Conservation (phyloP, 306 rosid species). For the Malus sieversii region DNA sequence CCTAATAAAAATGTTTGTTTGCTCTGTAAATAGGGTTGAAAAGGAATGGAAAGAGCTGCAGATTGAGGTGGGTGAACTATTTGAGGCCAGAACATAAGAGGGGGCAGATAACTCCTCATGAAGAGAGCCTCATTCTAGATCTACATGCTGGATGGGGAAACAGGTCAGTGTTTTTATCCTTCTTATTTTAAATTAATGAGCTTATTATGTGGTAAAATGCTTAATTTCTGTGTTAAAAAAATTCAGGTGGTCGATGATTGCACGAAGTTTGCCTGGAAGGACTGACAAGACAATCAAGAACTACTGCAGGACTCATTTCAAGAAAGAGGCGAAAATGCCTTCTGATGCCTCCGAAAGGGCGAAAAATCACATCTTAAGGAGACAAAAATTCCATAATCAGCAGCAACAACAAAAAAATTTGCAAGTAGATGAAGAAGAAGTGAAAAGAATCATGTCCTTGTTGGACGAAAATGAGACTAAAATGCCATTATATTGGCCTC, state of each 20-base stretch:
- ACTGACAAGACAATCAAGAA: slow-evolving; percentile 91
- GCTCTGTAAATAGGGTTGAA: slow-evolving; percentile 48
- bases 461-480: slow-evolving; percentile 44
- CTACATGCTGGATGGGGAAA: slow-evolving; percentile 93
- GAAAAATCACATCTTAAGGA: slow-evolving; percentile 45
- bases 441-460: slow-evolving; percentile 49
- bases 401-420: slow-evolving; percentile 32
- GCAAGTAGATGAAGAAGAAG: slow-evolving; percentile 41
- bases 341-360: slow-evolving; percentile 45
- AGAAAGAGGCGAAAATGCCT: slow-evolving; percentile 56
- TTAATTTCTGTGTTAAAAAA: not conserved
- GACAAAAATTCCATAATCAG: slow-evolving; percentile 55
- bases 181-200: not conserved
- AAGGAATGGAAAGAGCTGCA: slow-evolving; percentile 95
- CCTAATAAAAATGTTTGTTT: not conserved
- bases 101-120: slow-evolving; percentile 91
- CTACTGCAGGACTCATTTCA: slow-evolving; percentile 91
- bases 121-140: slow-evolving; percentile 72
- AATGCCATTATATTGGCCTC: slow-evolving; percentile 27
- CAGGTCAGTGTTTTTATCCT: slow-evolving; percentile 37
- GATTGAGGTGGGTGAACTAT: slow-evolving; percentile 94
- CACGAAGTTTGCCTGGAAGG: slow-evolving; percentile 85
- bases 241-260: slow-evolving; percentile 91
- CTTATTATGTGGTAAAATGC: not conserved
- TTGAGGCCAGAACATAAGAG: slow-evolving; percentile 89